Evolutionary conservation across 768 basidiomycete species (phyloP).

Genomic region (Leucocoprinus leucothites): DNA sequence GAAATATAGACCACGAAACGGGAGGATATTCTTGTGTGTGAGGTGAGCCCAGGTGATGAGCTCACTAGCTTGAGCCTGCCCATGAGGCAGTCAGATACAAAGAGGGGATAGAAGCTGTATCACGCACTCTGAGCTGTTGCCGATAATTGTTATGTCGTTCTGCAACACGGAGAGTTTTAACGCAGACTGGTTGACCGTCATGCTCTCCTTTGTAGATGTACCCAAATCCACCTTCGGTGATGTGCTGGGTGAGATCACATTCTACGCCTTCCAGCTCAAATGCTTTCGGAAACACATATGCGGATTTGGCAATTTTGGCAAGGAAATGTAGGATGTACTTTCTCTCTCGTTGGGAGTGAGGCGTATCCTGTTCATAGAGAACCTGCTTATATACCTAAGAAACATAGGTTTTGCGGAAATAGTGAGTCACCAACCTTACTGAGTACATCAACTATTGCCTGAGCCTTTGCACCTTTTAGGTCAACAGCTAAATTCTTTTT

Average conservation of each 20-base stretch:
- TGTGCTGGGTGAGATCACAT: neutral
- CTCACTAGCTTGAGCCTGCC: conserved; percentile 18
- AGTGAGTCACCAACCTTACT: too few species aligned
- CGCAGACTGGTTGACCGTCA: neutral
- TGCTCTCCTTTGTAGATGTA: neutral
- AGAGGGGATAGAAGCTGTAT: too few species aligned
- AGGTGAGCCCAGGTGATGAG: conserved; percentile 31
- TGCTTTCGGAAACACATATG: neutral
- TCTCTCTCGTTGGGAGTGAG: neutral
- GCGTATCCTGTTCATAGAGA: neutral
- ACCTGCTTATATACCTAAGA: neutral
- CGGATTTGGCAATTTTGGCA: neutral
- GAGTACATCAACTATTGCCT: too few species aligned
- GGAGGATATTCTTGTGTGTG: conserved; percentile 31
- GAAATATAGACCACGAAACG: conserved; percentile 29
- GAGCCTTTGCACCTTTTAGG: too few species aligned
- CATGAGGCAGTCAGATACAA: neutral
- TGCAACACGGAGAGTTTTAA: conserved; percentile 10
- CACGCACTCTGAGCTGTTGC: neutral
- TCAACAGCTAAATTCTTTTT: too few species aligned
- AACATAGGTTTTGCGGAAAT: too few species aligned
- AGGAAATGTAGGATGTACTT: neutral
- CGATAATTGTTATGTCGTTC: neutral
- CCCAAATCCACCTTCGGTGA: neutral
- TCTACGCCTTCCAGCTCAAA: neutral